Evolutionary conservation across 2,329 filamentous ascomycete genomes (phyloP).

Genomic region (Fusarium heterosporum): DNA sequence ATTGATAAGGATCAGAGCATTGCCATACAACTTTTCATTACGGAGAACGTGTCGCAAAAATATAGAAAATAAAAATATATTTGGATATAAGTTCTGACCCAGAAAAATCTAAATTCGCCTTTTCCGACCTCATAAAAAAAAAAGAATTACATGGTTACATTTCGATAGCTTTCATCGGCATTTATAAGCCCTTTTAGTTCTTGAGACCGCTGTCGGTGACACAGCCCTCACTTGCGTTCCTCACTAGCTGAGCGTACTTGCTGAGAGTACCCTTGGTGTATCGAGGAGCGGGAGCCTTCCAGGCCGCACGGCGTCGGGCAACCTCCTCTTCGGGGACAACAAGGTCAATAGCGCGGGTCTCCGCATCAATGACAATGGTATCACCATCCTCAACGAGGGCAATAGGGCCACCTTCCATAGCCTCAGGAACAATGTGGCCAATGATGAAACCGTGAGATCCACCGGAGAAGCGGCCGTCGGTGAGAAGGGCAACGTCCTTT

Average conservation of each 20-base stretch:
- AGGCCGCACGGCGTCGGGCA: constrained; percentile 65
- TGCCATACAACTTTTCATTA: not conserved
- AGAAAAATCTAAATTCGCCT: constrained; percentile 46
- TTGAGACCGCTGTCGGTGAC: constrained; percentile 62
- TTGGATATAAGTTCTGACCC: constrained; percentile 33
- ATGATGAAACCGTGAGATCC: constrained; percentile 89
- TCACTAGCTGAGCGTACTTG: constrained; percentile 74
- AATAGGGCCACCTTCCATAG: constrained; percentile 86
- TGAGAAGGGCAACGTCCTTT: constrained; percentile 79
- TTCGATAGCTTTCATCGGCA: constrained; percentile 17
- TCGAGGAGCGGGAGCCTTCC: constrained; percentile 70
- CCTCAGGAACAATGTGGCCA: constrained; percentile 88
- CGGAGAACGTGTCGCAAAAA: not conserved
- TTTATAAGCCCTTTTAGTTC: constrained; percentile 28
- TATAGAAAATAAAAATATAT: constrained; percentile 19
- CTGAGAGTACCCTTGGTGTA: constrained; percentile 74
- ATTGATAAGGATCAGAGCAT: constrained; percentile 5
- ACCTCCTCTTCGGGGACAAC: constrained; percentile 75
- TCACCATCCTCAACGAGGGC: constrained; percentile 86
- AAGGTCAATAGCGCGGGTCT: constrained; percentile 76
- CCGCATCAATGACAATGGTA: constrained; percentile 83
- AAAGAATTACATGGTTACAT: constrained; percentile 41
- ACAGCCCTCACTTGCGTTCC: constrained; percentile 69
- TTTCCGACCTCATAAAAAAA: constrained; percentile 45
- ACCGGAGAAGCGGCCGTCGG: constrained; percentile 81